Percentiles rank a stretch among this genome's conserved stretches.
These are phyloP conservation scores for Pseudonitzschia multistriata DNA, from an alignment of 108 stramenopile genomes.

Conservation along the genomic window DNA sequence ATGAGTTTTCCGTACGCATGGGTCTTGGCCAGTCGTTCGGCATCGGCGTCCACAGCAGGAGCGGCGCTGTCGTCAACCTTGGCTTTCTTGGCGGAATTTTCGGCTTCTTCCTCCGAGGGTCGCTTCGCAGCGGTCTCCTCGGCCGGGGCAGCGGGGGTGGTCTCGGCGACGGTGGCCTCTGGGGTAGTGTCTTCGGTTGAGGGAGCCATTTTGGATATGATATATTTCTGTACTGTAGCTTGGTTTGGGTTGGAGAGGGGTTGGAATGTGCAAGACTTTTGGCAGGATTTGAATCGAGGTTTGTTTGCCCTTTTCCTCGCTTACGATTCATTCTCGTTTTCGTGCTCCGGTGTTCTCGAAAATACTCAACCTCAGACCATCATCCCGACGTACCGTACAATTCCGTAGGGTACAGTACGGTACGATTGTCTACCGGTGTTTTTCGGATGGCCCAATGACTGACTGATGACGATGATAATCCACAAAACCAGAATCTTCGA, in stretches of 20 bases:
- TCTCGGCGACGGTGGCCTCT: neutral
- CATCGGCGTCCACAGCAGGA: neutral
- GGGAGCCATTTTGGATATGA: neutral
- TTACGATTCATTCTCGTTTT: no score
- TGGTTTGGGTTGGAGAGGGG: no score
- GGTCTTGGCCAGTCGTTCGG: conserved; percentile 29
- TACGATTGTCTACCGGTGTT: no score
- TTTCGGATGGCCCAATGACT: neutral
- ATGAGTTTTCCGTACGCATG: conserved; percentile 84
- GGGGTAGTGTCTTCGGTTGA: conserved; percentile 3
- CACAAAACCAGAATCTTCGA: neutral
- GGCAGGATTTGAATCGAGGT: no score
- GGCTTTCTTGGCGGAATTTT: conserved; percentile 7
- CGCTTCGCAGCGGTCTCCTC: conserved; percentile 8
- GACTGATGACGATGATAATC: neutral
- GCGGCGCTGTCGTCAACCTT: neutral
- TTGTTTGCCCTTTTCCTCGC: no score
- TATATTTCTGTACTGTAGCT: no score
- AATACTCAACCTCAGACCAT: no score
- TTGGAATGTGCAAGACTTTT: no score
- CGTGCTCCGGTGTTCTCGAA: no score
- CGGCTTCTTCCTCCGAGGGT: conserved; percentile 2
- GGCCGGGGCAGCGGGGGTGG: neutral
- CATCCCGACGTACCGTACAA: no score
- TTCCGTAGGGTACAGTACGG: no score